Evolutionary conservation across 176 grass and related monocot genomes (phyloP).

Genomic region (Pharus latifolius): DNA sequence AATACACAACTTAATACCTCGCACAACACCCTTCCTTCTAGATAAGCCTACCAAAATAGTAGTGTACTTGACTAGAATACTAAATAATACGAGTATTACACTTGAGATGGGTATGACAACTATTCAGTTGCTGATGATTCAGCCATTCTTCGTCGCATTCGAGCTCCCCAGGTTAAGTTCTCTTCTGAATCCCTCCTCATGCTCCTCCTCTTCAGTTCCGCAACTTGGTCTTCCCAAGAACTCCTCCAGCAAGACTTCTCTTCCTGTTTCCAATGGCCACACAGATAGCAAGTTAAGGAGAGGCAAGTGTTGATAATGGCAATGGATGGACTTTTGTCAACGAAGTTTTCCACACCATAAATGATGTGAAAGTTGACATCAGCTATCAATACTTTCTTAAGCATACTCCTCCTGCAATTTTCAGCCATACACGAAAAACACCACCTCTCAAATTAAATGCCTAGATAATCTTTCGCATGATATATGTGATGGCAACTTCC

Average conservation of each 20-base stretch:
- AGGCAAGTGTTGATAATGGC: not conserved
- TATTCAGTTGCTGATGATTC: conserved; percentile 30
- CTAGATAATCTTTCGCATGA: not conserved
- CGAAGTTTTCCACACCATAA: not conserved
- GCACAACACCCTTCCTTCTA: not conserved
- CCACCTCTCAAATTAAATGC: not conserved
- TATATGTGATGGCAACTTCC: not conserved
- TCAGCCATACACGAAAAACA: not conserved
- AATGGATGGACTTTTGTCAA: not conserved
- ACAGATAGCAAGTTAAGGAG: not conserved
- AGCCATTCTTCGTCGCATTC: conserved; percentile 42
- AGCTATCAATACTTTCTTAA: not conserved
- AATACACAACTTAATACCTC: not conserved
- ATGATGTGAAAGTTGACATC: not conserved
- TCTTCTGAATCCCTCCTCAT: conserved; percentile 41
- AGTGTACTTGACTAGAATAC: not conserved
- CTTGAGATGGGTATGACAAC: not conserved
- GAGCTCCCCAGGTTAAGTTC: conserved; percentile 70
- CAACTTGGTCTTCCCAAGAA: conserved; percentile 59
- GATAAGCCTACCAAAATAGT: not conserved
- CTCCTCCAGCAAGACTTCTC: conserved; percentile 50
- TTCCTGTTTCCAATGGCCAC: conserved; percentile 33
- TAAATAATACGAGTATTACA: not conserved
- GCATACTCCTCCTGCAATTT: not conserved
- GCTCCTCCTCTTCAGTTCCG: conserved; percentile 44